Evolutionary conservation across 176 grass and related monocot genomes (phyloP).

Genomic region (Zoysia pacifica): DNA sequence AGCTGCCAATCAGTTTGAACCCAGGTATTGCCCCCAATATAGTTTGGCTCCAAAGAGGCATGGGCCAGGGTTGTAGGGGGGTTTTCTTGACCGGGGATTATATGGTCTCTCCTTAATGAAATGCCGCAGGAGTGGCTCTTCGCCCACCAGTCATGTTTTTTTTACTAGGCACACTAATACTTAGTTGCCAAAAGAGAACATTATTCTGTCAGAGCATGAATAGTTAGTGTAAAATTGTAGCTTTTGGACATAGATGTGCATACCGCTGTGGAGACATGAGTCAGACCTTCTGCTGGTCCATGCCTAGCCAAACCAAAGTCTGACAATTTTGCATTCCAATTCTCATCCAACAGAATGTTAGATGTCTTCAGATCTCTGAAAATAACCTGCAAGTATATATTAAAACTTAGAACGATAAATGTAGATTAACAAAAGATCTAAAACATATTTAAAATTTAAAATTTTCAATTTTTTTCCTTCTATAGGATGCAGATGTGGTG

Average conservation of each 20-base stretch:
- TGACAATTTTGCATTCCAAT: constrained; percentile 97
- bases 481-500: constrained; percentile 5
- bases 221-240: not conserved
- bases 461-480: not conserved
- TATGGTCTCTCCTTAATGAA: too few relatives aligned
- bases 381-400: constrained; percentile 67
- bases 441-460: not conserved
- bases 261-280: constrained; percentile 97
- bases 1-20: too few relatives aligned
- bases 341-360: constrained; percentile 87
- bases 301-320: constrained; percentile 99
- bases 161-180: not conserved
- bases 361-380: constrained; percentile 96
- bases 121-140: too few relatives aligned
- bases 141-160: too few relatives aligned
- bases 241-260: not conserved
- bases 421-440: constrained; percentile 1
- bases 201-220: constrained; percentile 6
- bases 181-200: constrained; percentile 14
- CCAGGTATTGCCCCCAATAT: too few relatives aligned
- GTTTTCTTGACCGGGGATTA: too few relatives aligned
- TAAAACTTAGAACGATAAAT: constrained; percentile 23
- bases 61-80: too few relatives aligned
- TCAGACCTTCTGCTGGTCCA: constrained; percentile 87
- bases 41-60: too few relatives aligned